Evolutionary conservation across 169 alveolate species (phyloP), one percentile per base, ranked within the genome.

Genomic region (Cryptosporidium sp.): DNA sequence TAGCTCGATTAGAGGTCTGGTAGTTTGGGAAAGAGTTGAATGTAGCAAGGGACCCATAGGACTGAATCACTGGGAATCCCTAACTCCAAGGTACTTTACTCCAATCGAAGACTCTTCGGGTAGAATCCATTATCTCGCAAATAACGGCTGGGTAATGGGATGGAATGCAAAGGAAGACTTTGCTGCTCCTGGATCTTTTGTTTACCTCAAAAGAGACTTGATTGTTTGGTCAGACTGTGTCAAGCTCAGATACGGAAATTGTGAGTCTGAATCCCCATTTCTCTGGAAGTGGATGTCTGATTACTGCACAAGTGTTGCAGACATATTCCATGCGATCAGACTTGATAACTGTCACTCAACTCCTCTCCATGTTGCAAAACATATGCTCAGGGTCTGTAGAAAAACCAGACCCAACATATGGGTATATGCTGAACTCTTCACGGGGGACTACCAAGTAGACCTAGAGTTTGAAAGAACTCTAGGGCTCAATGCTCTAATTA

Each of bases 311-410:
- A 70, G 84, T 29, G 94, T 96, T 93, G 98, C 98, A 4, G 61
- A 75, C 69, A 85, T 93, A 33, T 96, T 96, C 92, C 96, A 96
- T 74, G 99, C 98, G 23, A 95, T 97, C 41, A 95, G 99, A 84
- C 92, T 97, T 29, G 99, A 96, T 89, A 97, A 97, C 85, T 97
- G 99, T n/a, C 99, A 97, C 91, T 95, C 98, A 7, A 97, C 99
- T 43, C 98, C 99, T 0, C 85, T 96, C 39, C 95, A 94, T 70
- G 97, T 97, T 16, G 96, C 97, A 3, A 94, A 94, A 84, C 95
- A 96, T 93, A 92, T 96, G 93, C 93, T 96, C 58, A 93, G 94
- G 50, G 95, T 91, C 69, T 96, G 98, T 16, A 91, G 99, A 50
- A 91, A 96, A 14, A 93, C 91, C 1, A 96, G 96, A 48, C 97